phyloP scores from a whole-genome alignment of 176 grass and related monocot species.

The Areca catechu region DNA sequence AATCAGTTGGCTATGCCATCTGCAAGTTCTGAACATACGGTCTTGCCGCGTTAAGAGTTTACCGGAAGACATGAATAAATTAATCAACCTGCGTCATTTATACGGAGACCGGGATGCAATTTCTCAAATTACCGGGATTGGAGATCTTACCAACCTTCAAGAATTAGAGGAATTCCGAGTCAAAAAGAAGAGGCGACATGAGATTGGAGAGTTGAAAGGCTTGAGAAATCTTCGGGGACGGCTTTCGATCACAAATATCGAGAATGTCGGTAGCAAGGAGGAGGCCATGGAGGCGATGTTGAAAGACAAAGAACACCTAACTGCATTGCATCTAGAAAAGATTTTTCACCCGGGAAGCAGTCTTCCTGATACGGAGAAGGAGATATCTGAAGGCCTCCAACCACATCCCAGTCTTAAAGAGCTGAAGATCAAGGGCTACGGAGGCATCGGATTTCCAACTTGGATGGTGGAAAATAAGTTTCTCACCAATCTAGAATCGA shows the following conservation, averaged over 20 bases:
- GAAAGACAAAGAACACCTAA: background rate
- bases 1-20: constrained; percentile 5
- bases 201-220: constrained; percentile 2
- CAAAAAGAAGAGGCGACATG: background rate
- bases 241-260: background rate
- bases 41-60: background rate
- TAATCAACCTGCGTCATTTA: constrained; percentile 30
- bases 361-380: background rate
- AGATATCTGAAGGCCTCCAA: too few relatives aligned
- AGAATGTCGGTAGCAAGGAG: background rate
- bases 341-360: too few relatives aligned
- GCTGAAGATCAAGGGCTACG: too few relatives aligned
- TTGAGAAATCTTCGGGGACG: background rate
- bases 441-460: too few relatives aligned
- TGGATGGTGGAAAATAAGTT: background rate
- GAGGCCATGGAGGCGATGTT: background rate
- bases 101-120: constrained; percentile 1
- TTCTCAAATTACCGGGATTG: constrained; percentile 15
- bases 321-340: too few relatives aligned
- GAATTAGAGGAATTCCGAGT: constrained; percentile 20
- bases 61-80: constrained; percentile 20
- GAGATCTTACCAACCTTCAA: constrained; percentile 17
- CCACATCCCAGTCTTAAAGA: too few relatives aligned
- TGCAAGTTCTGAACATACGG: constrained; percentile 30
- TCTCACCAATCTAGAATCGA: constrained; percentile 5